These are phyloP conservation scores for Neonectria neomacrospora DNA, from an alignment of 2,329 filamentous ascomycete species.

Conservation along the genomic window DNA sequence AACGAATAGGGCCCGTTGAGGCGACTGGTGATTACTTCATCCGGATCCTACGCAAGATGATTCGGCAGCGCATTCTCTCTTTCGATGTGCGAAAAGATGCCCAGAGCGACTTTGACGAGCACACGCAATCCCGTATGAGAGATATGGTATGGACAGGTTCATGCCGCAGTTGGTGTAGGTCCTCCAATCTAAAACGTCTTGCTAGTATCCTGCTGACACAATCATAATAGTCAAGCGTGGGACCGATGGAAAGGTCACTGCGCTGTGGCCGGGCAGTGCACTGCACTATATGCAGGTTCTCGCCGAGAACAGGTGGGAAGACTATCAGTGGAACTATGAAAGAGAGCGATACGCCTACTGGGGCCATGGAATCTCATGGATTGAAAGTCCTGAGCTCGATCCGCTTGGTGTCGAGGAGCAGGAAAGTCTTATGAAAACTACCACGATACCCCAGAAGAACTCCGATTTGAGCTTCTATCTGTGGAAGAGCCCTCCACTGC, in stretches of 20 bases:
- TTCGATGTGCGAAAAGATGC: constrained; percentile 45
- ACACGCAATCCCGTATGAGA: constrained; percentile 55
- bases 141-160: constrained; percentile 56
- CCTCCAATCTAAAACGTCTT: not conserved
- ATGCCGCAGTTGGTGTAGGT: constrained; percentile 58
- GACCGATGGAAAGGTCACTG: constrained; percentile 54
- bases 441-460: constrained; percentile 12
- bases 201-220: not conserved
- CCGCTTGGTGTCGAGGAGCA: constrained; percentile 31
- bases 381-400: constrained; percentile 36
- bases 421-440: not conserved
- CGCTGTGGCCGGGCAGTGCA: constrained; percentile 55
- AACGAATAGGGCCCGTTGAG: constrained; percentile 37
- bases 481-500: constrained; percentile 19
- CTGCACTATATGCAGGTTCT: constrained; percentile 59
- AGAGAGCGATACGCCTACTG: constrained; percentile 38
- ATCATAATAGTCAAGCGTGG: constrained; percentile 35
- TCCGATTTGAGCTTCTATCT: constrained; percentile 30
- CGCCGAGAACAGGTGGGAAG: constrained; percentile 41
- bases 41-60: constrained; percentile 38
- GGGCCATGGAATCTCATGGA: constrained; percentile 37
- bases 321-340: constrained; percentile 39
- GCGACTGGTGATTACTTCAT: constrained; percentile 44
- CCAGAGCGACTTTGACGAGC: constrained; percentile 58
- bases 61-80: constrained; percentile 33